Conservation (phyloP, 1,284 basidiomycete species). For the Microbotryum scabiosae region DNA sequence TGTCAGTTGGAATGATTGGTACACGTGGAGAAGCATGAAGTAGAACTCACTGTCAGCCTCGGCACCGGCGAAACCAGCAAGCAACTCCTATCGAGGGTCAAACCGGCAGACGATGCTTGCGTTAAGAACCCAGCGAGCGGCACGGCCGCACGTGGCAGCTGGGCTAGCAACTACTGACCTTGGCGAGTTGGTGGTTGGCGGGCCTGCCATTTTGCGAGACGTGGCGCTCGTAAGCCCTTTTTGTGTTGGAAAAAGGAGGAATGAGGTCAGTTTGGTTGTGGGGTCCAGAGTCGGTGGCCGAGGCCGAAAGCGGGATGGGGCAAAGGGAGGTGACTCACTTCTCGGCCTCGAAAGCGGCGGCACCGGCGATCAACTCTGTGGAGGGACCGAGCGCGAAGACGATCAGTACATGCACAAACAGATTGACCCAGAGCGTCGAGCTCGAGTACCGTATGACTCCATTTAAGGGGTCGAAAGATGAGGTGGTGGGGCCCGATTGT, state of each 20-base stretch:
- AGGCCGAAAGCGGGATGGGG: not conserved
- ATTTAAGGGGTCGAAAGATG: not conserved
- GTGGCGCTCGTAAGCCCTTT: slow-evolving; percentile 39
- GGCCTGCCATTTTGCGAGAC: slow-evolving; percentile 37
- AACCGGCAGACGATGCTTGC: too few species aligned
- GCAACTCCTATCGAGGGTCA: slow-evolving; percentile 34
- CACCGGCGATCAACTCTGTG: slow-evolving; percentile 7
- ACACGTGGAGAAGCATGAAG: too few species aligned
- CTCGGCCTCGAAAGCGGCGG: slow-evolving; percentile 22
- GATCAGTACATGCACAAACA: not conserved
- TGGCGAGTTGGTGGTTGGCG: slow-evolving; percentile 15
- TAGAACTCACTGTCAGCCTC: slow-evolving; percentile 36
- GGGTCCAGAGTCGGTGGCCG: not conserved
- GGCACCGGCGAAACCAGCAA: slow-evolving; percentile 41
- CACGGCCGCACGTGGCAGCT: too few species aligned
- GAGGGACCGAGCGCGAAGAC: not conserved
- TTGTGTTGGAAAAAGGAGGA: not conserved
- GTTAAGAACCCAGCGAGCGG: too few species aligned
- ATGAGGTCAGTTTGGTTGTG: not conserved
- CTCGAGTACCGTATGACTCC: too few species aligned
- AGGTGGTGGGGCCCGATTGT: not conserved
- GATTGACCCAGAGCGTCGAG: too few species aligned
- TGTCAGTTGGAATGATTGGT: too few species aligned
- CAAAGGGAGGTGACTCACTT: not conserved
- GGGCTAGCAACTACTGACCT: slow-evolving; percentile 1